Base-by-base conservation (phyloP, 148 eudicot genomes). In the Nepenthes mirabilis region DNA sequence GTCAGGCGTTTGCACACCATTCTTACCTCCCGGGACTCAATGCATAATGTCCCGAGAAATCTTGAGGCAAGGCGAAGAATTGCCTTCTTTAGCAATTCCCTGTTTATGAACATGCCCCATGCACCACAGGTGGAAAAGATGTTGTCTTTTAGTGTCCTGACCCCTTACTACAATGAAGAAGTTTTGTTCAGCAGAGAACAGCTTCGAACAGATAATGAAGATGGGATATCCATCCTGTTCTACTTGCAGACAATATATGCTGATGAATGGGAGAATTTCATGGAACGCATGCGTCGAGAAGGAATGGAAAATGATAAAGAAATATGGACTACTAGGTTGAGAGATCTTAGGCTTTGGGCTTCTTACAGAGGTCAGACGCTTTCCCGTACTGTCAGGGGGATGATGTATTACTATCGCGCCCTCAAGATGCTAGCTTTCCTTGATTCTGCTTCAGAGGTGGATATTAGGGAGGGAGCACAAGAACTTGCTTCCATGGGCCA, bases 51-150 rank as follows among this genome's bases (percentile, higher is more conserved):
- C 61, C 97, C 97, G 0, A 75, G 14, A 66, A 91, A 91, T 83
- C 82, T 85, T 7, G 95, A 91, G 81, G 97, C 97, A 2, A 85
- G 93, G 43, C 84, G 97, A 2, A 74, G 97, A 52, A 82, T 91
- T 58, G 95, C 95, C 49, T 91, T 91, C 72, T 91, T 91, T 64
- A 91, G 95, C 74, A 91, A 91, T 70, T 87, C 97, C 36, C 82
- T 91, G 48, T 91, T 91, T 75, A 91, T 91, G 97, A 91, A 85
- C 82, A 85, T 91, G 93, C 97, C 97, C 62, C 97, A 85, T 71
- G 97, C 97, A 55, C 95, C 95, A 35, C 97, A 81, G 67, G 97
- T 91, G 51, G 97, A 91, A 67, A 91, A 91, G 64, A 91, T 91
- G 97, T 62, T 75, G 83, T 90, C 95, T 61, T 88, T 91, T 63